These are phyloP conservation scores for Umbellularia californica DNA, from an alignment of 164 flowering plant genomes.

Conservation along the genomic window DNA sequence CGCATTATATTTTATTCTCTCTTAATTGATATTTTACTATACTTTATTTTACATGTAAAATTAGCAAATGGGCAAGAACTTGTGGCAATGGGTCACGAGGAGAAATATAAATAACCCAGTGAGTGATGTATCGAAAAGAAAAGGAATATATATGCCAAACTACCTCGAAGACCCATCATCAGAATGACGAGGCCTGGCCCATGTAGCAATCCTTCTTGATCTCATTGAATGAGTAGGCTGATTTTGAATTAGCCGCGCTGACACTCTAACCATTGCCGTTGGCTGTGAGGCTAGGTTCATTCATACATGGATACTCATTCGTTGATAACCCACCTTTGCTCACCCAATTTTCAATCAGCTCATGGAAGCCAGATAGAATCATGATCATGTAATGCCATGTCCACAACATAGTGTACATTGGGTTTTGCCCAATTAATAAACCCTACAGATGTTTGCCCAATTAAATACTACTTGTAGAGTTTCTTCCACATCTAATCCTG, in stretches of 20 bases:
- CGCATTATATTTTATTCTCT: too few species aligned
- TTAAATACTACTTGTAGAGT: too few species aligned
- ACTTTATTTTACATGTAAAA: too few species aligned
- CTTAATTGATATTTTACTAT: too few species aligned
- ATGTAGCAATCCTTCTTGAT: conserved; percentile 83
- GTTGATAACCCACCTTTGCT: conserved; percentile 76
- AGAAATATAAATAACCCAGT: neutral
- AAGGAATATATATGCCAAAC: neutral
- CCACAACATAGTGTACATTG: too few species aligned
- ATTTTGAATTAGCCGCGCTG: conserved; percentile 34
- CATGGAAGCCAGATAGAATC: conserved; percentile 39
- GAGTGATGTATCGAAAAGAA: neutral
- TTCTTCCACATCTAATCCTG: too few species aligned
- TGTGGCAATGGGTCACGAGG: neutral
- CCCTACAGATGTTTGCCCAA: too few species aligned
- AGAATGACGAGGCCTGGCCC: conserved; percentile 84
- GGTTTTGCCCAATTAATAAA: too few species aligned
- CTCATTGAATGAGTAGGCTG: conserved; percentile 85
- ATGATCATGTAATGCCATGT: neutral
- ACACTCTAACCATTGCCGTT: conserved; percentile 36
- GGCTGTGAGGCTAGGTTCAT: conserved; percentile 63
- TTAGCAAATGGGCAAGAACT: neutral
- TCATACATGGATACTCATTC: conserved; percentile 81
- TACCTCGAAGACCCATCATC: conserved; percentile 96
- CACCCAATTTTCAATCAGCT: conserved; percentile 65